These are phyloP conservation scores for Leccinum sublutescens DNA, from an alignment of 768 basidiomycete genomes.

Conservation along the genomic window DNA sequence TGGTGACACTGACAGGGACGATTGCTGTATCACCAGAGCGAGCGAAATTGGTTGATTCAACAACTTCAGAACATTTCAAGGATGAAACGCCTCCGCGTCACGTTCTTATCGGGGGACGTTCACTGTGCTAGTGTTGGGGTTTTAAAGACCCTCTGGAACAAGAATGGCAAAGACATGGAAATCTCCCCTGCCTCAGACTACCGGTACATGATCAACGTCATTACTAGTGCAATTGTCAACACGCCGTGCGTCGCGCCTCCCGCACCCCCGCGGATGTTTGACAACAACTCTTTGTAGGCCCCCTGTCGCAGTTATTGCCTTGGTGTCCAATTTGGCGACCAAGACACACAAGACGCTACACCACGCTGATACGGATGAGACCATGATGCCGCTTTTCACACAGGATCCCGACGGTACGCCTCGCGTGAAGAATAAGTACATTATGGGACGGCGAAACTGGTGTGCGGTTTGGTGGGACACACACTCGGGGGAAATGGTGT, in stretches of 20 bases:
- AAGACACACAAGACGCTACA: conserved; percentile 90
- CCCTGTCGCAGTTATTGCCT: conserved; percentile 65
- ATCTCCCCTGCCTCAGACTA: conserved; percentile 59
- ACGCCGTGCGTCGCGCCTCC: conserved; percentile 64
- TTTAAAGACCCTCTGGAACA: conserved; percentile 63
- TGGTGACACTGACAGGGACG: background rate
- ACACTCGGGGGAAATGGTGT: conserved; percentile 62
- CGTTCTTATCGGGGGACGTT: conserved; percentile 90
- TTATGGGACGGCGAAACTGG: conserved; percentile 92
- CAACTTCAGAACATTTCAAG: conserved; percentile 73
- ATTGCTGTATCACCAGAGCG: conserved; percentile 51
- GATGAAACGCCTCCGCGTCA: conserved; percentile 64
- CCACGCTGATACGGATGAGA: conserved; percentile 78
- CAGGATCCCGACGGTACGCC: conserved; percentile 72
- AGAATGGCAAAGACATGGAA: conserved; percentile 37
- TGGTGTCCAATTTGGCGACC: conserved; percentile 78
- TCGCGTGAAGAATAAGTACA: conserved; percentile 68
- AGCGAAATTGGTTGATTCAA: conserved; percentile 86
- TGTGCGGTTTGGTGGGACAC: conserved; percentile 64
- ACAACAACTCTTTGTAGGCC: conserved; percentile 36
- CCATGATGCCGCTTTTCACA: conserved; percentile 78
- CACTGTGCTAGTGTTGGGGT: conserved; percentile 86
- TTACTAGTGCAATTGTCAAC: conserved; percentile 94
- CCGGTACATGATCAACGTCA: conserved; percentile 89
- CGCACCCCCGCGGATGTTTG: background rate